Percentiles rank a stretch among this genome's conserved stretches.
phyloP scores from a whole-genome alignment of 129 eudicot species.

The Dittrichia graveolens region DNA sequence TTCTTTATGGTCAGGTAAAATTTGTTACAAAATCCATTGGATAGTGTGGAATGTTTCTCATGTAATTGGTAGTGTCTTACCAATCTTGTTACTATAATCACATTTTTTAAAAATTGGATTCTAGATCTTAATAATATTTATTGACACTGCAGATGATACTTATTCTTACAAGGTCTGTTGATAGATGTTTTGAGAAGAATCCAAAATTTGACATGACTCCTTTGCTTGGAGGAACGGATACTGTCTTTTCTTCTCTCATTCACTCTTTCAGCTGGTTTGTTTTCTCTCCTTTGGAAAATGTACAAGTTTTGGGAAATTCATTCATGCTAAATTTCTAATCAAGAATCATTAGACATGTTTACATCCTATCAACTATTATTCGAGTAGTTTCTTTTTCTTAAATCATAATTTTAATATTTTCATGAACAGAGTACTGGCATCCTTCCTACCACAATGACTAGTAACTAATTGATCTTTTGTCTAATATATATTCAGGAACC shows the following conservation, averaged over 20 bases:
- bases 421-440: not conserved
- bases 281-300: conserved; percentile 9
- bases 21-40: not conserved
- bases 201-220: conserved; percentile 98
- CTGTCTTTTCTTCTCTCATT: conserved; percentile 88
- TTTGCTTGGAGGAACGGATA: conserved; percentile 98
- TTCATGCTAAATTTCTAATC: not conserved
- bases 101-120: not conserved
- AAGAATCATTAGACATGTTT: not conserved
- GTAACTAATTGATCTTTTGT: conserved; percentile 12
- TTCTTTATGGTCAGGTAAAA: conserved; percentile 89
- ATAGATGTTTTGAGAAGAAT: conserved; percentile 95
- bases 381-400: not conserved
- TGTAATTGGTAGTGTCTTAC: not conserved
- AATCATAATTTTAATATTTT: not conserved
- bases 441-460: not conserved
- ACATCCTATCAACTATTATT: not conserved
- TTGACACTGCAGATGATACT: conserved; percentile 76
- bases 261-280: conserved; percentile 91
- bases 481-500: conserved; percentile 59
- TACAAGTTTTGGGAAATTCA: not conserved
- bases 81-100: not conserved
- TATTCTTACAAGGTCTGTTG: conserved; percentile 91
- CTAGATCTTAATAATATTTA: not conserved
- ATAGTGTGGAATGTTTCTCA: conserved; percentile 8